Evolutionary conservation across 2,329 filamentous ascomycete genomes (phyloP), one percentile per base, ranked within the genome.

Genomic region (Tolypocladium tundrense): DNA sequence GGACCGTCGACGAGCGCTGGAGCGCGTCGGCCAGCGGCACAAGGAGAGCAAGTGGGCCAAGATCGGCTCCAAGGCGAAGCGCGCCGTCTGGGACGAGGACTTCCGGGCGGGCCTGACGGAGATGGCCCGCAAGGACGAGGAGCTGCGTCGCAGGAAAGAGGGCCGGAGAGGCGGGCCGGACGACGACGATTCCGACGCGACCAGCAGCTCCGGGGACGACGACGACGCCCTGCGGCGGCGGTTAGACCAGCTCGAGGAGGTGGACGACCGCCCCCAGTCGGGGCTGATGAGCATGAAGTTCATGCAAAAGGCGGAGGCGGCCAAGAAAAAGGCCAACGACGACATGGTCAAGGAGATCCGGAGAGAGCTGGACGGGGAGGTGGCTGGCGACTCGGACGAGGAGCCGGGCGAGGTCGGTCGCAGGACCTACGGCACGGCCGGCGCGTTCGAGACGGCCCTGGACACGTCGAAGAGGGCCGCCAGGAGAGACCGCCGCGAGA

Each of bases 21-120:
- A 93, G 70, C 82, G 92, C 66, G 92, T 96, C 79, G 88, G 90
- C 24, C 85, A 88, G 16, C 87, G 90, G 63, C 91, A 96, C 72
- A 84, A 86, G 62, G 90, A 96, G 56, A 94, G 90, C 75, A 95
- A 91, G 68, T 96, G 91, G 91, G 91, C 91, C 42, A 96, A 95
- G 78, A 84, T 87, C 58, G 79, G 91, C 60, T 90, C 89, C 68
- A 86, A 88, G 65, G 87, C 83, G 42, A 91, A 91, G 53, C 85
- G 90, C 54, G 88, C 88, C 4, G 87, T 86, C 0, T 96, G 91
- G 92, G 92, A 96, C 66, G 90, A 95, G 31, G 88, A 93, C 61
- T 92, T 91, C 62, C 85, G 90, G 54, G 77, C 84, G 24, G 88
- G 88, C 8, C 82, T 94, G 24, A 84, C 84, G 7, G 91, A 96